Base-by-base conservation (phyloP, 768 basidiomycete genomes). In the Suillus weaverae region DNA sequence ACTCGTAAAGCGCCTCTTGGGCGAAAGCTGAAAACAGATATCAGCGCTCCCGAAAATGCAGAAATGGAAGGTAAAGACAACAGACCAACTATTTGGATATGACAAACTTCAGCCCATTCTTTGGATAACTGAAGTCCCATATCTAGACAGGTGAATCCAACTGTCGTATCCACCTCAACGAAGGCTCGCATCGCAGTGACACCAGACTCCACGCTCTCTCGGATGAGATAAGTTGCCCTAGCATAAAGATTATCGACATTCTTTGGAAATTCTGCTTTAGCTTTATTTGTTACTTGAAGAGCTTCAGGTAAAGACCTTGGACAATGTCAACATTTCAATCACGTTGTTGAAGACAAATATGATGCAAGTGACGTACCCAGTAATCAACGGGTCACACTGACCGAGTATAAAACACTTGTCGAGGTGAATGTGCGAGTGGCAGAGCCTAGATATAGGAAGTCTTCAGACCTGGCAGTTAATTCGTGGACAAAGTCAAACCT, bases 341-440 rank as follows among this genome's bases (percentile, higher is more conserved):
- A 13, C n/a, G 26, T 16, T 16, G 30, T 20, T 35, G 60, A 60
- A 13, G 55, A 67, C 60, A 22, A n/a, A 39, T 55, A 46, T 38
- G 22, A 35, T 38, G 26, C 51, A 39, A 26, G 26, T 26, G 26
- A 69, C 81, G 61, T 74, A 88, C 87, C 87, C 86, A 53, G 80
- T 81, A 30, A 79, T 69, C 50, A 88, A 80, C 26, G 80, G 74
- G 60, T 80, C 81, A 66, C 85, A 87, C 73, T 81, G 75, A 67
- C 83, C 83, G 62, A 89, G 77, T 59, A 89, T 84, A 71, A 88
- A 88, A 74, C 86, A 88, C 74, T 89, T 88, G 78, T 89, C 87
- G 38, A 89, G 80, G 73, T 88, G 87, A 68, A 89, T 84, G 69
- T 89, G 86, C 22, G 85, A 81, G 74, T 88, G 87, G 71, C 86